phyloP scores from a whole-genome alignment of 129 eudicot genomes.

The Tagetes patula region DNA sequence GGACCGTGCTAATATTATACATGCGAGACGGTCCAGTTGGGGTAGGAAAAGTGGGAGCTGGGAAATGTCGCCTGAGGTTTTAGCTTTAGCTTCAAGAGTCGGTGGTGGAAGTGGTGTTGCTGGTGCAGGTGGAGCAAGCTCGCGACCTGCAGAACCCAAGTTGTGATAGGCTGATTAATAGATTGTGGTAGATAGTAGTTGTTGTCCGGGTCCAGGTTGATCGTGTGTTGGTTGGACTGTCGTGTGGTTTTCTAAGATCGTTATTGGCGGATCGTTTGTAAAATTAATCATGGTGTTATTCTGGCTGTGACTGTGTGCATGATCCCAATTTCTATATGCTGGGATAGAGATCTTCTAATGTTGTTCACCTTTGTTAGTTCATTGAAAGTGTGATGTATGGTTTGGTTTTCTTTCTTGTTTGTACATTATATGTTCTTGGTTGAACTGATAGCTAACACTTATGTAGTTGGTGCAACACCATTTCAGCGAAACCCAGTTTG shows the following conservation, averaged over 20 bases:
- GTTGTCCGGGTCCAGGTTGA: constrained; percentile 21
- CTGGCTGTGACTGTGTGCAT: constrained; percentile 19
- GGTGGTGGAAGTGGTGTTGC: constrained; percentile 61
- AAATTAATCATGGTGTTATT: constrained; percentile 28
- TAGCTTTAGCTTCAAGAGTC: constrained; percentile 82
- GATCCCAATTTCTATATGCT: constrained; percentile 15
- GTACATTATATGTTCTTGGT: constrained; percentile 27
- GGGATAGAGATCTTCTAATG: constrained; percentile 21
- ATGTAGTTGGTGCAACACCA: not conserved
- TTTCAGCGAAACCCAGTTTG: not conserved
- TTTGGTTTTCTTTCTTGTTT: constrained; percentile 20
- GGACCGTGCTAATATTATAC: constrained; percentile 72
- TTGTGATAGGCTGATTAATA: constrained; percentile 26
- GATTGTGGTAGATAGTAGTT: constrained; percentile 26
- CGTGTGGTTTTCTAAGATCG: constrained; percentile 34
- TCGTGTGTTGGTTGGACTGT: constrained; percentile 7
- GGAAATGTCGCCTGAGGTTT: constrained; percentile 98
- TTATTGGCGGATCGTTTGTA: constrained; percentile 24
- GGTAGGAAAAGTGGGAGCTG: constrained; percentile 94
- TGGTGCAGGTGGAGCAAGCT: constrained; percentile 37
- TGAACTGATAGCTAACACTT: constrained; percentile 17
- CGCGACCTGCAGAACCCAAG: constrained; percentile 49
- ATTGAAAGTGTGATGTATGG: constrained; percentile 22
- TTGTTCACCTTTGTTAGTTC: constrained; percentile 11
- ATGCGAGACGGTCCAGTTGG: constrained; percentile 86